phyloP scores from a whole-genome alignment of 345 rosid genomes.

The Hypericum perforatum region DNA sequence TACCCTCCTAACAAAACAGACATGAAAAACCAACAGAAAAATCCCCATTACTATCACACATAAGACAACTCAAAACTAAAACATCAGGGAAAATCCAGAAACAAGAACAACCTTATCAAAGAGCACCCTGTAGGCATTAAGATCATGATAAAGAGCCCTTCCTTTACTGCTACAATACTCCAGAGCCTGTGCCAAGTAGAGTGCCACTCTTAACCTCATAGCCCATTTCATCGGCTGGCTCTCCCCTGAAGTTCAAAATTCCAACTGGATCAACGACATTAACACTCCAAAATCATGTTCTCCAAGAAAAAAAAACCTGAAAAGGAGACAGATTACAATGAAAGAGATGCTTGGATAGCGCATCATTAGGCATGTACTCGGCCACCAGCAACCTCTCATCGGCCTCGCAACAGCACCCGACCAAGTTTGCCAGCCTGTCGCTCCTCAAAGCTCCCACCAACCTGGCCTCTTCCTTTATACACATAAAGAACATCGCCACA shows the following conservation, averaged over 20 bases:
- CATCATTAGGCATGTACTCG: constrained; percentile 1
- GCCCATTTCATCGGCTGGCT: constrained; percentile 8
- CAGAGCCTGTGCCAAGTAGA: constrained; percentile 2
- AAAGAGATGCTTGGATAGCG: constrained; percentile 6
- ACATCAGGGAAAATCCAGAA: not conserved
- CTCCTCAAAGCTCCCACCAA: constrained; percentile 2
- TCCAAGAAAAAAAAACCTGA: not conserved
- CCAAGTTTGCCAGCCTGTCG: constrained; percentile 1
- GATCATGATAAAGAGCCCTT: constrained; percentile 4
- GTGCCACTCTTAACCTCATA: constrained; percentile 4
- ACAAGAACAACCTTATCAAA: not conserved
- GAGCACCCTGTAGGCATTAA: constrained; percentile 4
- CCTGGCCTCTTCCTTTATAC: not conserved
- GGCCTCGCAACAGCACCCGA: not conserved
- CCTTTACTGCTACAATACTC: constrained; percentile 5
- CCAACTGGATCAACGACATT: not conserved
- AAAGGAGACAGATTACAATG: not conserved
- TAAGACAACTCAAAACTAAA: not conserved
- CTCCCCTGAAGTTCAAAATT: not conserved
- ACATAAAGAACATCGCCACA: not conserved
- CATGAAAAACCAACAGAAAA: too few relatives aligned
- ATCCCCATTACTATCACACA: not conserved
- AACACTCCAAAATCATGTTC: not conserved
- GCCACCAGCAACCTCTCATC: constrained; percentile 3
- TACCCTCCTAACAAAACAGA: not conserved